A percentile compares a stretch with the other conserved stretches of the same genome.
Conservation (phyloP, 2,329 filamentous ascomycete species). For the Fusarium staphyleae region DNA sequence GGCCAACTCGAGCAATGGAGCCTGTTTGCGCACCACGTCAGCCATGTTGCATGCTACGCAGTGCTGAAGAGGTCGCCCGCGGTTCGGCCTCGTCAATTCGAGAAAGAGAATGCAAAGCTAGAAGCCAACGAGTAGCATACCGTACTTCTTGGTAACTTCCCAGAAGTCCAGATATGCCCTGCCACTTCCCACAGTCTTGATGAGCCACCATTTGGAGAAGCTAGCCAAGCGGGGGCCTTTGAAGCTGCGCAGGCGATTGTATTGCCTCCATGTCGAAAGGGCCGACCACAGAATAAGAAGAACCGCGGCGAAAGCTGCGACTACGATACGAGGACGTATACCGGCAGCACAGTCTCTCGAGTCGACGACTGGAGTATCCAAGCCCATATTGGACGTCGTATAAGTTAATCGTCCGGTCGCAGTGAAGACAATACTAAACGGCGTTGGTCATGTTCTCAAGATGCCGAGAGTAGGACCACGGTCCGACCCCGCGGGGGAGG, state of each 20-base stretch:
- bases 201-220: conserved; percentile 52
- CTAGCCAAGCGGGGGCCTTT: conserved; percentile 49
- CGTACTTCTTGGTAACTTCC: conserved; percentile 47
- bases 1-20: conserved; percentile 50
- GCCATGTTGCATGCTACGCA: background rate
- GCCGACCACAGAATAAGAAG: conserved; percentile 21
- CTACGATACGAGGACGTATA: conserved; percentile 15
- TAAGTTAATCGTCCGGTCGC: too few species aligned
- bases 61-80: too few species aligned
- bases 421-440: too few species aligned
- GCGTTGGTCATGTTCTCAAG: background rate
- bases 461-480: background rate
- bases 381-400: conserved; percentile 9
- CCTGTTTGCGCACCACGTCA: conserved; percentile 30
- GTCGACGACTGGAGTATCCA: background rate
- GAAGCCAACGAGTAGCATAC: conserved; percentile 29
- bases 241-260: conserved; percentile 50
- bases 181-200: conserved; percentile 43
- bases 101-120: background rate
- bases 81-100: too few species aligned
- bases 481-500: background rate
- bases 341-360: background rate
- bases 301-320: conserved; percentile 6
- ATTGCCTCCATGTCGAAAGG: conserved; percentile 39
- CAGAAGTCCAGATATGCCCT: conserved; percentile 47